Evolutionary conservation across 495 filamentous ascomycete genomes (phyloP).

Genomic region (Podospora anserina): DNA sequence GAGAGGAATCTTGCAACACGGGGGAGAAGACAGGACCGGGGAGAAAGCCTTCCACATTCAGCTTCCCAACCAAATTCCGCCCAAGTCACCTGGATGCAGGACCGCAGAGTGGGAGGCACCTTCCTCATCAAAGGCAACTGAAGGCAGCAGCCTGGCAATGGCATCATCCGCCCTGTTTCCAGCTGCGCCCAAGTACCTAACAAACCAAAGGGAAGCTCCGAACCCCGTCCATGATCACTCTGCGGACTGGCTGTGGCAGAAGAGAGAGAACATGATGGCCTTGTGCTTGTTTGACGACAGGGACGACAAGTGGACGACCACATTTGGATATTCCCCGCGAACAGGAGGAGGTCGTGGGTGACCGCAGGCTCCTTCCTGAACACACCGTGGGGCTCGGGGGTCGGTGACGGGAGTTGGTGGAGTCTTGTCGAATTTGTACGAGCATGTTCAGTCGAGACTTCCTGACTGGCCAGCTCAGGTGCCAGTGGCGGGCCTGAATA

Average conservation of each 20-base stretch:
- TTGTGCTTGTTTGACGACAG: too few relatives aligned
- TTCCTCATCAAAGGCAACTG: neutral
- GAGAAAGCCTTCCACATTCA: neutral
- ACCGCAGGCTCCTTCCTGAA: neutral
- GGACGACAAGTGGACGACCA: too few relatives aligned
- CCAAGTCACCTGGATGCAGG: neutral
- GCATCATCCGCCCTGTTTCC: neutral
- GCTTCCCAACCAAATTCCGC: neutral
- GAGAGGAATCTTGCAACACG: neutral
- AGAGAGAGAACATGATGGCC: too few relatives aligned
- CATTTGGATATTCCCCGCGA: neutral
- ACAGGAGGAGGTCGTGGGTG: neutral
- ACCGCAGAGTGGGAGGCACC: neutral
- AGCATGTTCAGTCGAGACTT: neutral
- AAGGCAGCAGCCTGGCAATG: neutral
- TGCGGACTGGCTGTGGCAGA: too few relatives aligned
- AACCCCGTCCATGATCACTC: neutral
- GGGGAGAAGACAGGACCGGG: too few relatives aligned
- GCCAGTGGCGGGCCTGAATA: neutral
- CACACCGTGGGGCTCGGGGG: neutral
- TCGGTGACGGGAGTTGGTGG: too few relatives aligned
- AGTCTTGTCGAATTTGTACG: too few relatives aligned
- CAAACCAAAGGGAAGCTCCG: neutral
- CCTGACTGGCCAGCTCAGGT: neutral
- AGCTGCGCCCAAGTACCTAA: neutral